Evolutionary conservation across 352 stramenopile genomes (phyloP).

Genomic region (Plasmopara viticola): DNA sequence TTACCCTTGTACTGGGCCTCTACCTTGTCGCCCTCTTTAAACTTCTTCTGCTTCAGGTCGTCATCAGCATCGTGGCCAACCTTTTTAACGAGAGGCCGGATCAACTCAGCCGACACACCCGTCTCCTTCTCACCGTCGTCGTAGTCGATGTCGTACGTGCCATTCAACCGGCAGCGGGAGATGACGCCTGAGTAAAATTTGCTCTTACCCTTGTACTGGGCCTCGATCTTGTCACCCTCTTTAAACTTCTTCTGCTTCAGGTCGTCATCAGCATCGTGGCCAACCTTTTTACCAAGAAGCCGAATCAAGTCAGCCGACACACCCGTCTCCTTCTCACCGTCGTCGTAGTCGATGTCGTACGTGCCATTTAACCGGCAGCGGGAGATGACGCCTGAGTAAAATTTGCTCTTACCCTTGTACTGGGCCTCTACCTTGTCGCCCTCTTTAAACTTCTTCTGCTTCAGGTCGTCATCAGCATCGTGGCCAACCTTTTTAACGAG

Average conservation of each 20-base stretch:
- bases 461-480: conserved; percentile 58
- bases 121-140: neutral
- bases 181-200: too few relatives aligned
- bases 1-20: conserved; percentile 55
- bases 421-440: conserved; percentile 55
- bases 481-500: too few relatives aligned
- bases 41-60: conserved; percentile 36
- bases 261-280: too few relatives aligned
- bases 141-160: too few relatives aligned
- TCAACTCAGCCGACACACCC: neutral
- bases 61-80: too few relatives aligned
- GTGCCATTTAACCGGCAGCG: conserved; percentile 54
- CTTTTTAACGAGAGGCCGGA: too few relatives aligned
- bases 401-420: conserved; percentile 51
- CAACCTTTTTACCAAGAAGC: conserved; percentile 1
- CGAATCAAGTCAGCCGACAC: neutral
- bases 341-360: conserved; percentile 71
- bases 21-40: conserved; percentile 51
- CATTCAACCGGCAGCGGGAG: too few relatives aligned
- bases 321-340: neutral
- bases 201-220: too few relatives aligned
- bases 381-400: conserved; percentile 42
- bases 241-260: conserved; percentile 6
- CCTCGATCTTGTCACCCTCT: too few relatives aligned
- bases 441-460: conserved; percentile 32